phyloP scores from a whole-genome alignment of 768 basidiomycete genomes.

The Kwoniella shandongensis region DNA sequence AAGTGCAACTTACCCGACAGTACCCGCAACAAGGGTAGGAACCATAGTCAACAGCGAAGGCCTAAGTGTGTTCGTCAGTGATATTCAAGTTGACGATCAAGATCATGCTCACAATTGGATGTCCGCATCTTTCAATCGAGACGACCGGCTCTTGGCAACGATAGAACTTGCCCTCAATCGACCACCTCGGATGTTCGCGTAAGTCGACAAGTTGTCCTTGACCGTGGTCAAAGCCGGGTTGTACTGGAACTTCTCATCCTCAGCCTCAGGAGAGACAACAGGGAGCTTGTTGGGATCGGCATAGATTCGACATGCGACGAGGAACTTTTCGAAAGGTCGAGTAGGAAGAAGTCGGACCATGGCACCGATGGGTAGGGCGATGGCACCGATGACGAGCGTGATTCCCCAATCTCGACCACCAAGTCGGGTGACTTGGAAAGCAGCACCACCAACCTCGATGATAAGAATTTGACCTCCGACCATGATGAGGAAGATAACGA shows the following conservation, averaged over 20 bases:
- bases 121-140: slow-evolving; percentile 56
- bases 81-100: neutral
- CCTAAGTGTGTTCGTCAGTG: slow-evolving; percentile 53
- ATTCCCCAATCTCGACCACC: slow-evolving; percentile 89
- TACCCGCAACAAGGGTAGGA: slow-evolving; percentile 70
- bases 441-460: slow-evolving; percentile 84
- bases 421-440: slow-evolving; percentile 82
- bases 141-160: slow-evolving; percentile 73
- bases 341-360: slow-evolving; percentile 79
- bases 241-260: slow-evolving; percentile 49
- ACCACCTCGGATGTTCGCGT: slow-evolving; percentile 65
- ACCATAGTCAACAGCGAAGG: slow-evolving; percentile 75
- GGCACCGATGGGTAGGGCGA: slow-evolving; percentile 83
- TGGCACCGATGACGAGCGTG: slow-evolving; percentile 77
- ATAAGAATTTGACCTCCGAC: slow-evolving; percentile 81
- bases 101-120: slow-evolving; percentile 26
- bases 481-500: slow-evolving; percentile 80
- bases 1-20: slow-evolving; percentile 59
- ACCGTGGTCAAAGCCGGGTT: slow-evolving; percentile 74
- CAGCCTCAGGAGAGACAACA: slow-evolving; percentile 61
- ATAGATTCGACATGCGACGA: slow-evolving; percentile 63
- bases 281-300: slow-evolving; percentile 68
- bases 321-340: slow-evolving; percentile 67
- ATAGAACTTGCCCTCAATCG: slow-evolving; percentile 81
- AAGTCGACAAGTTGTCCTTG: slow-evolving; percentile 80